Base-by-base conservation (phyloP, 2,329 filamentous ascomycete genomes). In the Penicillium paneum region DNA sequence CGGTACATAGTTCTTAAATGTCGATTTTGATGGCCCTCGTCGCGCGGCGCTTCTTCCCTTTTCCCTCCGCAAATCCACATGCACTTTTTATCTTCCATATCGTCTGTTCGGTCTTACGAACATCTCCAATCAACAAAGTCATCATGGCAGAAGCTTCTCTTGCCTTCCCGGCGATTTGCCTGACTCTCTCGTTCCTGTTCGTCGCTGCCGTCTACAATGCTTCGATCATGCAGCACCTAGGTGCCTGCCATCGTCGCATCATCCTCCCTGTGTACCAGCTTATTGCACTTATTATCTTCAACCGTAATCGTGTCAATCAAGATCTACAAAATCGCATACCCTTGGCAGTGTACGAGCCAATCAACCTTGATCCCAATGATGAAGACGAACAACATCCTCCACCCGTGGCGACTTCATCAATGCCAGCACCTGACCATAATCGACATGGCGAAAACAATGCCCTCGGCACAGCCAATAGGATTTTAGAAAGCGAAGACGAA, bases 181-280 rank as follows among this genome's bases (percentile, higher is more conserved):
- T 66, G 12, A 4, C 64, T 8, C 35, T 66, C 35, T 60, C 63
- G 11, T 47, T 52, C 40, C 31, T 60, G 4, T 56, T 65, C 17
- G n/a, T 59, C 15, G 15, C 52, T 28, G 44, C 39, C n/a, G 41
- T 57, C 15, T 44, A 61, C 39, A 46, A 50, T 40, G 38, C 32
- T 4, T 42, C 34, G 4, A 43, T 58, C 17, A 46, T 26, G 28
- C 32, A 51, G 28, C 26, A 29, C n/a, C 28, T 51, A 17, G 7
- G 21, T 1, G 7, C 43, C 13, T 41, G 48, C 15, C 15, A 36
- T 15, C 17, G 8, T 15, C n/a, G 8, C 10, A 17, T 15, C 12
- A 24, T 48, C 21, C 35, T 48, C 6, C 43, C 36, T 11, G 8
- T 10, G 4, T 48, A 41, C 21, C 35, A 13, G 28, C 24, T n/a